A percentile compares a stretch with the other conserved stretches of the same genome.
phyloP scores from a whole-genome alignment of 73 alveolate genomes.

The Tetrahymena borealis region DNA sequence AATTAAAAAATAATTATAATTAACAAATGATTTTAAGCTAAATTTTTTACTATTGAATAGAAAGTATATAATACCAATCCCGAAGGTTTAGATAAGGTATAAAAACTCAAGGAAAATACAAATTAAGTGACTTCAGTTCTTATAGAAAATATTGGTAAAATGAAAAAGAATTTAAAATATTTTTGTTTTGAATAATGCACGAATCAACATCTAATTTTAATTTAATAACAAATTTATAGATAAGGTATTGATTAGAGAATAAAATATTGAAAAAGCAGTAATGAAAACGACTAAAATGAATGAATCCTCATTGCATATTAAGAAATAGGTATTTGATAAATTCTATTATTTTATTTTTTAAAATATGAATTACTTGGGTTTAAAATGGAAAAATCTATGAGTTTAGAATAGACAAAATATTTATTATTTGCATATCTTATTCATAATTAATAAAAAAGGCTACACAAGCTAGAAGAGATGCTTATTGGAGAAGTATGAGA shows the following conservation, averaged over 20 bases:
- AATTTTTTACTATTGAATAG: too few relatives aligned
- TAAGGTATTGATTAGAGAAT: not conserved
- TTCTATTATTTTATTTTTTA: not conserved
- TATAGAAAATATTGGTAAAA: not conserved
- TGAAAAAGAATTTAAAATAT: not conserved
- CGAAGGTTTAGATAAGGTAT: not conserved
- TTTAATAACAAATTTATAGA: not conserved
- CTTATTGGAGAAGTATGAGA: not conserved
- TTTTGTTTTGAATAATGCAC: not conserved
- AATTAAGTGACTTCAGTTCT: not conserved
- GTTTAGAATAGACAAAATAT: not conserved
- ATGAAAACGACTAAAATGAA: not conserved
- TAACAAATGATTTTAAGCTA: too few relatives aligned
- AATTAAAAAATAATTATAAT: not conserved
- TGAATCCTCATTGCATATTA: not conserved
- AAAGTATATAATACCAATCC: not conserved
- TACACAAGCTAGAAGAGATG: not conserved
- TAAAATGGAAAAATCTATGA: not conserved
- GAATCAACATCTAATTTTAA: too few relatives aligned
- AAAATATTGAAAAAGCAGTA: not conserved
- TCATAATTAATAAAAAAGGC: not conserved
- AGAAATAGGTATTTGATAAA: not conserved
- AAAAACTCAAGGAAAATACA: not conserved
- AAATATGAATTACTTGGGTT: not conserved
- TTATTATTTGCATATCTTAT: not conserved